Evolutionary conservation across 2,329 filamentous ascomycete species (phyloP).

Genomic region (Aureobasidium sp.): DNA sequence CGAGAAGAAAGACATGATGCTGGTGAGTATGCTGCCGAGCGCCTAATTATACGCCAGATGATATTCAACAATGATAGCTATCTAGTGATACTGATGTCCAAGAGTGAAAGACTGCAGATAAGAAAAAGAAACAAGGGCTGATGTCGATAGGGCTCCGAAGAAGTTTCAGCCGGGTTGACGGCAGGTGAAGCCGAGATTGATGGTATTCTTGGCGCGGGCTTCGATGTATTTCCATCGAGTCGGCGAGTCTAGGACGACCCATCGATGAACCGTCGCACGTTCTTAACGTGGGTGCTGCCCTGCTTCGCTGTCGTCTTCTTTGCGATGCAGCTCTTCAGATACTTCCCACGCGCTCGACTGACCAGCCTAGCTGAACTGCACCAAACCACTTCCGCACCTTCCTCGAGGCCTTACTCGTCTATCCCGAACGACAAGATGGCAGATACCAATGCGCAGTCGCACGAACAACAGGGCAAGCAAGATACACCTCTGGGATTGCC

Average conservation of each 20-base stretch:
- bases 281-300: conserved; percentile 10
- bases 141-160: not conserved
- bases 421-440: not conserved
- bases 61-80: too few relatives aligned
- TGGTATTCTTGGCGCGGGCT: conserved; percentile 7
- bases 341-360: conserved; percentile 2
- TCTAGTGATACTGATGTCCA: not conserved
- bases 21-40: not conserved
- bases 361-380: conserved; percentile 4
- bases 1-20: conserved; percentile 10
- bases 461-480: not conserved
- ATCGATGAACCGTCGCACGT: conserved; percentile 11
- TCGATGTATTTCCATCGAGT: not conserved
- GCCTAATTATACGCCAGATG: too few relatives aligned
- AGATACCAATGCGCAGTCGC: not conserved
- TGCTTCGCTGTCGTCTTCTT: not conserved
- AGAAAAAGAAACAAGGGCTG: not conserved
- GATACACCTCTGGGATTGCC: conserved; percentile 20
- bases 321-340: conserved; percentile 14
- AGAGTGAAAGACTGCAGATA: not conserved
- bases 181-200: not conserved
- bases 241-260: not conserved
- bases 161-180: not conserved
- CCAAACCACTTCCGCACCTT: not conserved
- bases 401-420: not conserved